phyloP scores from a whole-genome alignment of 768 basidiomycete genomes.

The Lactarius evosmus region DNA sequence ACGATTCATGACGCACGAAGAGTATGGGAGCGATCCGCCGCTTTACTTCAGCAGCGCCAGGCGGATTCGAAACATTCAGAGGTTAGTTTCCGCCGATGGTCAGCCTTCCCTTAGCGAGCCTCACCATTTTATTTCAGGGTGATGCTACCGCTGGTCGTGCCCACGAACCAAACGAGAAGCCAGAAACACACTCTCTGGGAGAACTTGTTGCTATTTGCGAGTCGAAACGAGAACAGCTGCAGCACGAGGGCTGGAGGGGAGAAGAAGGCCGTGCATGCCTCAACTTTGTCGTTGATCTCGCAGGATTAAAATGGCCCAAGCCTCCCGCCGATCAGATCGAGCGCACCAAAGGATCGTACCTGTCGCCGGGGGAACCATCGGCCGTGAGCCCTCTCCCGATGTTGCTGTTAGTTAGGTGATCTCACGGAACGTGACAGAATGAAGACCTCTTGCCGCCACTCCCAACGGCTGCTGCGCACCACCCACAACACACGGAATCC shows the following conservation, averaged over 20 bases:
- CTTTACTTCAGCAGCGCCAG: conserved; percentile 36
- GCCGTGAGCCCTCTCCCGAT: conserved; percentile 7
- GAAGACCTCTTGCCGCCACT: conserved; percentile 22
- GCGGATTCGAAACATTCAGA: conserved; percentile 33
- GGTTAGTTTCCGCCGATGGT: conserved; percentile 26
- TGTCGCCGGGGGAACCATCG: conserved; percentile 12
- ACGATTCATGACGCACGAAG: conserved; percentile 35
- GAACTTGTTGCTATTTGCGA: conserved; percentile 35
- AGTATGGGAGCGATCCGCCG: conserved; percentile 41
- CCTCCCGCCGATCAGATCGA: neutral
- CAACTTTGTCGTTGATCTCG: conserved; percentile 33
- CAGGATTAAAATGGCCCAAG: conserved; percentile 31
- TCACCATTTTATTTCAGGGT: conserved; percentile 11
- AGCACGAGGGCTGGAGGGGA: conserved; percentile 32
- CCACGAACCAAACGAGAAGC: conserved; percentile 1
- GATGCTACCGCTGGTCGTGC: neutral
- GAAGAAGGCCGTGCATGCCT: conserved; percentile 32
- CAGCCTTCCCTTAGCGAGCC: conserved; percentile 13
- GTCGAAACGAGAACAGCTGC: conserved; percentile 34
- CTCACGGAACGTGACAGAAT: conserved; percentile 15
- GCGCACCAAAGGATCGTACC: neutral
- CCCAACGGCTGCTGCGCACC: conserved; percentile 25
- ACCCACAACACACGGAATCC: conserved; percentile 23
- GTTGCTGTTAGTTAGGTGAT: neutral
- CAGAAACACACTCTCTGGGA: neutral